phyloP scores from a whole-genome alignment of 2,329 filamentous ascomycete species.

The Trichoderma citrinoviride region DNA sequence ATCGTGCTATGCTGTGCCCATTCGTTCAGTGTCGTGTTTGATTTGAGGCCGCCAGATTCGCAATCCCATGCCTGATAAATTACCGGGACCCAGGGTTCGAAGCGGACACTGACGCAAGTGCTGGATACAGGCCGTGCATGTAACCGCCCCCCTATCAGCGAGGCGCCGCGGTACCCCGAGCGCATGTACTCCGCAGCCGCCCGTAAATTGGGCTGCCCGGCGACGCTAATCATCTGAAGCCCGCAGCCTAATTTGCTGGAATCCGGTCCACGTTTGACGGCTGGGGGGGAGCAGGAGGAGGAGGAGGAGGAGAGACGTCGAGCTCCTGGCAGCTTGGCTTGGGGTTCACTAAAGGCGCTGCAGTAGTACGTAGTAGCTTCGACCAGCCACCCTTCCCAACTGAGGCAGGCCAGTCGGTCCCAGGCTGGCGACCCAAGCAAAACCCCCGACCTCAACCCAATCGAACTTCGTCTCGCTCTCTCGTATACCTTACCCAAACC shows the following conservation, averaged over 20 bases:
- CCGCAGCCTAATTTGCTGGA: slow-evolving; percentile 19
- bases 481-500: background rate
- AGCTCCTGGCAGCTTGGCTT: slow-evolving; percentile 18
- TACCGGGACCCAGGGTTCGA: background rate
- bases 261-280: background rate
- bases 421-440: slow-evolving; percentile 18
- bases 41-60: background rate
- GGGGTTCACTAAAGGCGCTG: no score
- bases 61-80: background rate
- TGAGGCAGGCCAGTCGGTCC: slow-evolving; percentile 1
- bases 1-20: no score
- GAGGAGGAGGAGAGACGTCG: no score
- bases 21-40: background rate
- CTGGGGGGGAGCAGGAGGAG: no score
- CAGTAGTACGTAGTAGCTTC: background rate
- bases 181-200: slow-evolving; percentile 12
- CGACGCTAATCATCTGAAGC: background rate
- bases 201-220: slow-evolving; percentile 15
- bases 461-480: no score
- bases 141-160: background rate
- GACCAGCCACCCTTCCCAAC: slow-evolving; percentile 9
- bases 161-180: background rate
- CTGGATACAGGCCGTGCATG: background rate
- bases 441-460: slow-evolving; percentile 22
- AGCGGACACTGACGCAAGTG: background rate